Evolutionary conservation across 202 grass and related monocot genomes (phyloP), one percentile per base, ranked within the genome.

Genomic region (Bolboschoenoplectus hybrid): DNA sequence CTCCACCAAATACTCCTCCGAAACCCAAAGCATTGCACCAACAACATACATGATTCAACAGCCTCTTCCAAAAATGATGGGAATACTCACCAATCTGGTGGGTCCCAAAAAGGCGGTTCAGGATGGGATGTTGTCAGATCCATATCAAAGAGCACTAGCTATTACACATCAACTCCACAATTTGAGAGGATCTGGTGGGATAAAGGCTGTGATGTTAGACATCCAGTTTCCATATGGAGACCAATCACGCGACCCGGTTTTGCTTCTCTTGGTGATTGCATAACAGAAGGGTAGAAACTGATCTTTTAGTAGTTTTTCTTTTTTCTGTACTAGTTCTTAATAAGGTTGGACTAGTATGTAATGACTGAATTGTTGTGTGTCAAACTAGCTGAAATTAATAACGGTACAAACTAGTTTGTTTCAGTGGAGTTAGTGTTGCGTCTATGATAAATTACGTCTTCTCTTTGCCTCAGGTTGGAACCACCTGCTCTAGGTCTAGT

Each of bases 111-210:
- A 35, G 88, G 82, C 76, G 74, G 82, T 49, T 94, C 93, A 49
- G 90, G 90, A 67, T 98, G 96, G 93, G 91, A 98, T 87, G 88
- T 84, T 13, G 50, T 94, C 68, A 90, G 96, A 88, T 89, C 91
- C 70, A 61, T 95, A 64, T 98, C 96, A 11, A 91, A 88, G 81
- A 85, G 89, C 78, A 92, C 73, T 86, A 93, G 86, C 82, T 95
- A 95, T 81, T 98, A 89, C 67, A 88, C 82, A 73, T 98, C 96
- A 69, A 98, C 96, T 86, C 93, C 96, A 67, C 91, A 95, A 73
- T 98, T 98, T 78, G 93, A 95, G 89, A 98, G 96, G 81, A 91
- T 98, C 88, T 98, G 96, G 96, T 95, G 93, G 93, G 96, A 98
- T 91, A 98, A 95, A 95, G 91, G 93, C 72, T 81, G 89, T 3